These are phyloP conservation scores for Phytophthora tubulina DNA, from an alignment of 352 stramenopile genomes.

Conservation along the genomic window DNA sequence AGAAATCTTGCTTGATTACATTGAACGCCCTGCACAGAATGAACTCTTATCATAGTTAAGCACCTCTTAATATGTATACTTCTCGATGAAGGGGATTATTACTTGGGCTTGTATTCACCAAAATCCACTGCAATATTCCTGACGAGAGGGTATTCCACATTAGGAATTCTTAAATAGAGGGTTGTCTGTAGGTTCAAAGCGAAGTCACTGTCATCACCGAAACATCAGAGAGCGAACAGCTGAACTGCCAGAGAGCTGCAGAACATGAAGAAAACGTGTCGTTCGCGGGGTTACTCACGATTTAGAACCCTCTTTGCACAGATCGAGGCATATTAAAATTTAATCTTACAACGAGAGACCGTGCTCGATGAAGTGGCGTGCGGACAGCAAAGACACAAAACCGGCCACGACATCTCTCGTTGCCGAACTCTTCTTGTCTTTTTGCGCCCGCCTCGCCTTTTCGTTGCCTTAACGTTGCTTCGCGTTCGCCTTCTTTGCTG, in stretches of 20 bases:
- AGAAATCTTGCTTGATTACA: too few relatives aligned
- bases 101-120: too few relatives aligned
- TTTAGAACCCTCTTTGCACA: conserved; percentile 7
- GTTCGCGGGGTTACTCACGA: conserved; percentile 16
- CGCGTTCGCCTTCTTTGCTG: conserved; percentile 8
- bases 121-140: too few relatives aligned
- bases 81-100: too few relatives aligned
- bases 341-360: conserved; percentile 21
- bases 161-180: not conserved
- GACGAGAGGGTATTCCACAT: not conserved
- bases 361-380: conserved; percentile 12
- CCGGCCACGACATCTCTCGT: not conserved
- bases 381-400: conserved; percentile 17
- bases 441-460: conserved; percentile 17
- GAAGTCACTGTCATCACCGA: conserved; percentile 12
- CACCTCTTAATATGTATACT: too few relatives aligned
- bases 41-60: too few relatives aligned
- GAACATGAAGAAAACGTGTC: conserved; percentile 16
- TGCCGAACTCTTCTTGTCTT: conserved; percentile 5
- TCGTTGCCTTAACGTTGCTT: conserved; percentile 9
- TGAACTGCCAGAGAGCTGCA: conserved; percentile 12
- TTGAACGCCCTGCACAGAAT: too few relatives aligned
- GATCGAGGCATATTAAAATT: conserved; percentile 6
- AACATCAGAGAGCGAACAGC: conserved; percentile 18
- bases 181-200: conserved; percentile 10